A percentile compares a stretch with the other conserved stretches of the same genome.
Evolutionary conservation across 495 filamentous ascomycete species (phyloP).

Genomic region (Hapsidospora chrysogenum): DNA sequence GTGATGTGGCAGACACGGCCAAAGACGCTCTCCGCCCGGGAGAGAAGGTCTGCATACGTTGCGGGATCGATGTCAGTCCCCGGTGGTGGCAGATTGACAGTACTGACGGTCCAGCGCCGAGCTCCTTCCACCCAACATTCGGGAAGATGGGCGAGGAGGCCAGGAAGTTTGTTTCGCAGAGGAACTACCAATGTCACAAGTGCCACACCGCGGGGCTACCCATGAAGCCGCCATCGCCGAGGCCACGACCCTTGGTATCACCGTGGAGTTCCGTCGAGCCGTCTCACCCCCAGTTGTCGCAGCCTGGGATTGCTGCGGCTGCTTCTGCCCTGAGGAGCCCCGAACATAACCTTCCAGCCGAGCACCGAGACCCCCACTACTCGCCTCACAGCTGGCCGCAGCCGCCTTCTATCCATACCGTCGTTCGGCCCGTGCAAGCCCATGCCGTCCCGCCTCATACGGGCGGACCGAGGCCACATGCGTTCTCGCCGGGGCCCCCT

Average conservation of each 20-base stretch:
- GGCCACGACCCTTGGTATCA: no score
- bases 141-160: slow-evolving; percentile 21
- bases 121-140: slow-evolving; percentile 20
- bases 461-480: no score
- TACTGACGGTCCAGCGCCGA: slow-evolving; percentile 18
- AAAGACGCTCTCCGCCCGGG: slow-evolving; percentile 10
- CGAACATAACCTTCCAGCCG: neutral
- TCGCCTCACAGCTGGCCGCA: slow-evolving; percentile 1
- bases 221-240: slow-evolving; percentile 3
- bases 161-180: slow-evolving; percentile 30
- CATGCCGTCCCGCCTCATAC: no score
- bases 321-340: neutral
- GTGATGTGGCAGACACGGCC: slow-evolving; percentile 3
- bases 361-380: neutral
- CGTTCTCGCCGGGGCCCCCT: slow-evolving; percentile 1
- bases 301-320: no score
- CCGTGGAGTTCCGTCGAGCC: no score
- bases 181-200: slow-evolving; percentile 37
- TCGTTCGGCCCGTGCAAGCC: no score
- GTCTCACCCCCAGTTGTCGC: no score
- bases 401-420: no score
- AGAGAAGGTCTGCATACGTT: slow-evolving; percentile 37
- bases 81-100: slow-evolving; percentile 39
- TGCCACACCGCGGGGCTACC: slow-evolving; percentile 30
- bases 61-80: slow-evolving; percentile 40